Conservation (phyloP, 73 alveolate species). For the Paramecium sonneborni region DNA sequence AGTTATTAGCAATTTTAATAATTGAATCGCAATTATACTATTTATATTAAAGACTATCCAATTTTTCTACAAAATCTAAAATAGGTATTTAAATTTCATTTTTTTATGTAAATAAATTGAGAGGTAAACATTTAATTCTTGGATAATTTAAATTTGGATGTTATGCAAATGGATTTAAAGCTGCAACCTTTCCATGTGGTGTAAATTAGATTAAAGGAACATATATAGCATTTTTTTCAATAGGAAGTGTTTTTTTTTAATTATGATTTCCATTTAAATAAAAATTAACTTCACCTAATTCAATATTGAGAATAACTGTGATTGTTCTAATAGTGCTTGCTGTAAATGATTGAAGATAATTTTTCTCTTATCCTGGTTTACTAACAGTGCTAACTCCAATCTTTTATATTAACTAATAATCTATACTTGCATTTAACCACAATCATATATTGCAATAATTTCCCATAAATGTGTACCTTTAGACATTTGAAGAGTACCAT, state of each 20-base stretch:
- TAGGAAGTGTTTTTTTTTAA: not conserved
- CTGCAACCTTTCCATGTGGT: not conserved
- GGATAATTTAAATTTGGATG: not conserved
- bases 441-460: constrained; percentile 35
- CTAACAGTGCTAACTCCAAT: not conserved
- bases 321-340: constrained; percentile 24
- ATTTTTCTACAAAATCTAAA: not conserved
- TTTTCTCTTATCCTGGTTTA: not conserved
- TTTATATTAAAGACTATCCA: not conserved
- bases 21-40: not conserved
- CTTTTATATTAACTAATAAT: not conserved
- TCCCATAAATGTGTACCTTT: constrained; percentile 40
- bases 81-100: not conserved
- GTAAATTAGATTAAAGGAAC: not conserved
- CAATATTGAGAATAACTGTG: not conserved
- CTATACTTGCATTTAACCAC: not conserved
- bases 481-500: not conserved
- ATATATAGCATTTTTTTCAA: not conserved
- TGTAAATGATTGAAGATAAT: not conserved
- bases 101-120: not conserved
- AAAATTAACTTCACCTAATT: not conserved
- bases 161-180: not conserved
- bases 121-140: not conserved
- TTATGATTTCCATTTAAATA: constrained; percentile 2
- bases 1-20: not conserved